Base-by-base conservation (phyloP, 148 eudicot species). In the Dianthus caryophyllus region DNA sequence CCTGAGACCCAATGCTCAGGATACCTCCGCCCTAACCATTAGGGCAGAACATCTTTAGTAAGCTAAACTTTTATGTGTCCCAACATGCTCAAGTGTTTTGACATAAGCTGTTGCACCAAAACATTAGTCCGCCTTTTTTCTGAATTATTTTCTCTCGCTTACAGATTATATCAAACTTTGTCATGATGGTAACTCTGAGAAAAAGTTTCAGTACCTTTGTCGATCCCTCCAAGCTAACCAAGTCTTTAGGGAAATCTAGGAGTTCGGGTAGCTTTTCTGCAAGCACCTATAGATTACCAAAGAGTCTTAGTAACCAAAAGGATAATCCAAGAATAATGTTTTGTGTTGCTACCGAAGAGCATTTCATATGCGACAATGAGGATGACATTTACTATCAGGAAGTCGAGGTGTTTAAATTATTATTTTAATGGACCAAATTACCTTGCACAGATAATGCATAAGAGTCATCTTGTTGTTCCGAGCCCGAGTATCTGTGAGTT, bases 381-480 rank as follows among this genome's bases (percentile, higher is more conserved):
- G 6, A 38, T 6, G 61, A 27, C 16, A 27, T 15, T 49, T 17
- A 7, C 7, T 33, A 49, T 8, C 20, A 49, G 20, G 17, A 49
- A 8, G 21, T 18, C 21, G 53, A 7, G 38, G 38, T 2, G 3
- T 7, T 3, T 33, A 33, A 33, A 33, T 33, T 33, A 33, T 24
- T 16, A 38, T 16, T 22, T 14, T 24, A 10, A 33, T 33, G 39
- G 15, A 27, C 11, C 22, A 22, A 11, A 27, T 43, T 78, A 94
- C 99, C 93, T 94, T 94, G 77, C 97, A 94, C 55, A 94, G 87
- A 82, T 94, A 94, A 81, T 94, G 92, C 97, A 94, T 88, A 64
- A 94, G 87, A 66, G 99, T 94, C 97, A 86, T 86, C 76, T 82
- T 94, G 81, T 74, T 90, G 78, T 90, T 88, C 57, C 88, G 77